Evolutionary conservation across 2,329 filamentous ascomycete species (phyloP).

Genomic region (Colletotrichum sp.): DNA sequence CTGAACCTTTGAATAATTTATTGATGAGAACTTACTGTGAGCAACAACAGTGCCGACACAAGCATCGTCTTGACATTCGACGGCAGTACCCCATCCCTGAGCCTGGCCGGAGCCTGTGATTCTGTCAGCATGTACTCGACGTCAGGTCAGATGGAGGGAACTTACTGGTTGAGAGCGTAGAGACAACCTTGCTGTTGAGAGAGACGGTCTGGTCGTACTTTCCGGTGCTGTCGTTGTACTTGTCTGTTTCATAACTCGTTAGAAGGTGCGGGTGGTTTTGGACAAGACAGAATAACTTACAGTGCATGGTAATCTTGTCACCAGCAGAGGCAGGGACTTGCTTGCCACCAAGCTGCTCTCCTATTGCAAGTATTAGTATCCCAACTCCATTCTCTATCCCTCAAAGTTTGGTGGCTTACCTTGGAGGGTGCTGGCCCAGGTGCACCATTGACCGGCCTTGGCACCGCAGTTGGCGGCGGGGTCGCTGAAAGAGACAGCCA

Average conservation of each 20-base stretch:
- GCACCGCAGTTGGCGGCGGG: neutral
- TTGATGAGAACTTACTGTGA: neutral
- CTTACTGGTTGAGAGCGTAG: neutral
- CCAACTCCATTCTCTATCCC: fast-evolving
- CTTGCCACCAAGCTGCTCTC: neutral
- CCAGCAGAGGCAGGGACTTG: neutral
- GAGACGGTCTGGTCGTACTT: neutral
- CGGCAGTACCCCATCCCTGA: neutral
- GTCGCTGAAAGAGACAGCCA: neutral
- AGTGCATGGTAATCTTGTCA: neutral
- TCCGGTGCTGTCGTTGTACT: neutral
- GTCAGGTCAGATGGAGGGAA: fast-evolving
- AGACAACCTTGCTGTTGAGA: neutral
- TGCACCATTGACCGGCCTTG: neutral
- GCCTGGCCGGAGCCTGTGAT: neutral
- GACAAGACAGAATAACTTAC: neutral
- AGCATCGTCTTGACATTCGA: neutral
- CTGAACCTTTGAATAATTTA: neutral
- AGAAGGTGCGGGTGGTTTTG: fast-evolving
- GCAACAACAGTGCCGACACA: neutral
- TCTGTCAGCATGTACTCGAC: neutral
- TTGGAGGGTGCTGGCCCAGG: neutral
- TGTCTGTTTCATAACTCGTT: neutral
- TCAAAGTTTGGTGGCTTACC: neutral
- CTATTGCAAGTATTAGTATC: neutral